phyloP scores from a whole-genome alignment of 345 rosid genomes.

The Arabidopsis arenosa region DNA sequence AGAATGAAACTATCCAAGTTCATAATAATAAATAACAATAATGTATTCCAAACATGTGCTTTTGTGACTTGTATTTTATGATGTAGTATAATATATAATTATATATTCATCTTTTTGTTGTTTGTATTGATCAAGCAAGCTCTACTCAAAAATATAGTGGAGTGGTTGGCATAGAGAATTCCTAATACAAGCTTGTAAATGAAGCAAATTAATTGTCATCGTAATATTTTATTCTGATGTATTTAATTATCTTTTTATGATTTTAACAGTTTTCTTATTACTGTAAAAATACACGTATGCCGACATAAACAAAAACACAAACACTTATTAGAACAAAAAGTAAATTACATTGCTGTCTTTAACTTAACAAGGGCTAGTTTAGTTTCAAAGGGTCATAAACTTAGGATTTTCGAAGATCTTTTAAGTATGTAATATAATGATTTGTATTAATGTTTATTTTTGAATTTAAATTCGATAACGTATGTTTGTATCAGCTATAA shows the following conservation, averaged over 20 bases:
- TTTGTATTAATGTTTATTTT: no score
- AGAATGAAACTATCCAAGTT: background rate
- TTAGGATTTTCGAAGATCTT: background rate
- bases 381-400: background rate
- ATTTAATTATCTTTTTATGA: background rate
- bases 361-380: background rate
- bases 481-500: no score
- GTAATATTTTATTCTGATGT: background rate
- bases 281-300: slow-evolving; percentile 7
- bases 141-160: slow-evolving; percentile 35
- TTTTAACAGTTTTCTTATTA: background rate
- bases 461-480: no score
- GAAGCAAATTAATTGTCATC: slow-evolving; percentile 33
- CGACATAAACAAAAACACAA: slow-evolving; percentile 8
- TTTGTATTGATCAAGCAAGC: slow-evolving; percentile 29
- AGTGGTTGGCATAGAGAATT: slow-evolving; percentile 34
- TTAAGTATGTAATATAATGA: no score
- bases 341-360: background rate
- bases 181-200: slow-evolving; percentile 33
- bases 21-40: background rate
- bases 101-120: background rate
- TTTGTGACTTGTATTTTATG: background rate
- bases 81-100: background rate
- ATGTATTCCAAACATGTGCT: slow-evolving; percentile 2
- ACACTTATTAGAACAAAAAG: background rate